These are phyloP conservation scores for Colletotrichum tanaceti DNA, from an alignment of 2,329 filamentous ascomycete species.

Conservation along the genomic window DNA sequence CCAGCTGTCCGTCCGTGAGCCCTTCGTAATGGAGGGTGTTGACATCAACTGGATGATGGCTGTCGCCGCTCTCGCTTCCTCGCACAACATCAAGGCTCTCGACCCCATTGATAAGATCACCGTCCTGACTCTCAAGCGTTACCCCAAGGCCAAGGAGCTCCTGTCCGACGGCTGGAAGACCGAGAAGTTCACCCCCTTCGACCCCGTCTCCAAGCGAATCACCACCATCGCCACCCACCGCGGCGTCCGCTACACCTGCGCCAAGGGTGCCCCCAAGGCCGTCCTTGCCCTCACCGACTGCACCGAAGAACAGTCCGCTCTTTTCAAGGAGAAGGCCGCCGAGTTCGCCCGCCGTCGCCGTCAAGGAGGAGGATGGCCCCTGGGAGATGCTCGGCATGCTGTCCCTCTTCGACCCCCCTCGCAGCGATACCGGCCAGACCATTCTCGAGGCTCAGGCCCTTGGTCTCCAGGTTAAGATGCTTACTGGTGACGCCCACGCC, in stretches of 20 bases:
- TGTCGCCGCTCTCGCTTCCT: conserved; percentile 79
- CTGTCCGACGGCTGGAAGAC: conserved; percentile 80
- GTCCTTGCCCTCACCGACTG: conserved; percentile 77
- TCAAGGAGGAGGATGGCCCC: conserved; percentile 79
- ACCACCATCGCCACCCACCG: conserved; percentile 76
- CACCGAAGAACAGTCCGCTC: conserved; percentile 70
- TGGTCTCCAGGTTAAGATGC: conserved; percentile 83
- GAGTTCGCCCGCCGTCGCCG: conserved; percentile 82
- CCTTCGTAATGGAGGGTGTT: conserved; percentile 80
- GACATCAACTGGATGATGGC: conserved; percentile 90
- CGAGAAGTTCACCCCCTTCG: conserved; percentile 81
- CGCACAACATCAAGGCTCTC: conserved; percentile 82
- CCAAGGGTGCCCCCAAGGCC: conserved; percentile 82
- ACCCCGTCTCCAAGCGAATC: conserved; percentile 84
- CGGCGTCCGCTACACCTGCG: conserved; percentile 77
- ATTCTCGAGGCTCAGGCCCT: conserved; percentile 81
- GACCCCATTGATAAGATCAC: conserved; percentile 85
- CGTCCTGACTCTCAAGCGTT: conserved; percentile 79
- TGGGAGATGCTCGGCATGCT: conserved; percentile 82
- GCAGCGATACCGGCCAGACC: conserved; percentile 82
- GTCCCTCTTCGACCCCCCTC: conserved; percentile 83
- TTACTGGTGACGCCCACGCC: conserved; percentile 83
- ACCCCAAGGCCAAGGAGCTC: conserved; percentile 82
- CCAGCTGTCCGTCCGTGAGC: conserved; percentile 81
- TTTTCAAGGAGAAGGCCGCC: conserved; percentile 78